Evolutionary conservation across 2,329 filamentous ascomycete genomes (phyloP).

Genomic region (Podosphaera aphanis): DNA sequence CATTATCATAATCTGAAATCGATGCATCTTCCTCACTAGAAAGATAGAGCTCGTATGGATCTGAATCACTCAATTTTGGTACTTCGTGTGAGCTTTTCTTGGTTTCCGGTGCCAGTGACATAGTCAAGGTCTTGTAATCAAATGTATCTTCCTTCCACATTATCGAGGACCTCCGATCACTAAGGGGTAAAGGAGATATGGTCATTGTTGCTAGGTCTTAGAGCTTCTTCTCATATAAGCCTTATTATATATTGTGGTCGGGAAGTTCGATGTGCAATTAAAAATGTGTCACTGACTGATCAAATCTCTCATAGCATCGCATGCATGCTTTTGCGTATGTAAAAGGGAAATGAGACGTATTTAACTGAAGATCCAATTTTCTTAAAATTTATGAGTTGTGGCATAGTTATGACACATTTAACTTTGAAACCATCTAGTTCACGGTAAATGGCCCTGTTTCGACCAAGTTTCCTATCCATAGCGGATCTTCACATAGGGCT

Average conservation of each 20-base stretch:
- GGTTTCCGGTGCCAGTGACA: slow-evolving; percentile 3
- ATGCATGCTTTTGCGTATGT: not conserved
- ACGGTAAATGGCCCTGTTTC: not conserved
- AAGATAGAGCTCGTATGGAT: slow-evolving; percentile 36
- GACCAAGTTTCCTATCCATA: not conserved
- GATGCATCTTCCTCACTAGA: slow-evolving; percentile 43
- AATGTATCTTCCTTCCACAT: slow-evolving; percentile 11
- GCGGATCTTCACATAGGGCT: not conserved
- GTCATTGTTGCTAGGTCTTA: not conserved
- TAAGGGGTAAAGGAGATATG: slow-evolving; percentile 10
- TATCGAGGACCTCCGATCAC: slow-evolving; percentile 10
- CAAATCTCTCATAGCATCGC: not conserved
- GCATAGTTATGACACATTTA: not conserved
- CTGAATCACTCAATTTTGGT: slow-evolving; percentile 5
- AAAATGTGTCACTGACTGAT: not conserved
- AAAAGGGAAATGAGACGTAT: not conserved
- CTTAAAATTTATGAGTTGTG: not conserved
- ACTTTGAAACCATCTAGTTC: not conserved
- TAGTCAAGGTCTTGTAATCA: slow-evolving; percentile 11
- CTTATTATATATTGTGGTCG: not conserved
- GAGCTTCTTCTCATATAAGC: not conserved
- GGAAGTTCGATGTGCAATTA: not conserved
- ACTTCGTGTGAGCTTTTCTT: slow-evolving; percentile 3
- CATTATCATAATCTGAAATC: slow-evolving; percentile 35
- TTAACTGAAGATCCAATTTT: not conserved